Evolutionary conservation across 2,329 filamentous ascomycete genomes (phyloP), one percentile per base, ranked within the genome.

Genomic region (Davidsoniella australis): DNA sequence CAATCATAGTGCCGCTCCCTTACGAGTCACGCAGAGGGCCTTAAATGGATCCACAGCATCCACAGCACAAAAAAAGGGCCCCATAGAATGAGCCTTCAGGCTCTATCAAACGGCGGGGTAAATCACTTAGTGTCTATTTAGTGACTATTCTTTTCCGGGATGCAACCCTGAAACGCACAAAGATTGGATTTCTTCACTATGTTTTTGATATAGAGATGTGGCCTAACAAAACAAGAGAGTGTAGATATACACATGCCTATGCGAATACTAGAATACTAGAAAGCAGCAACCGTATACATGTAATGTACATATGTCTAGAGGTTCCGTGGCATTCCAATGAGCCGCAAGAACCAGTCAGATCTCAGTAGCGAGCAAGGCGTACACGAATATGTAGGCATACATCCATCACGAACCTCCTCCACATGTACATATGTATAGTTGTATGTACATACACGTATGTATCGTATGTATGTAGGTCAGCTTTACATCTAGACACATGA

Each of bases 81-180:
- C 20, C 39, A n/a, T 36, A 49, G 40, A 36, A 20, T 45, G 14
- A 26, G 41, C n/a, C 41, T 12, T 20, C 7, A 37, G 24, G 44
- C 39, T 36, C 29, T 9, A 9, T 33, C 26, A 33, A 47, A 43
- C 48, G 24, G 49, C 45, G 45, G 49, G 49, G 49, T 45, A 51
- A 47, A 47, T 39, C 37, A 45, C 20, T 51, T 47, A 51, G 29
- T 51, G 49, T 20, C 38, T 43, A 24, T 51, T 51, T 47, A 51
- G 29, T 51, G 49, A 29, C 38, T 43, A 24, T 42, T 41, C 20
- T 48, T 47, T 48, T 8, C 49, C 40, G 45, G 39, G 40, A 44
- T 47, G 29, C 20, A 39, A 40, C 45, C 40, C 45, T 43, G 45
- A 41, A 43, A 41, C 26, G 23, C 17, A 38, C 29, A 43, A 43